Conservation (phyloP, 306 rosid genomes). For the Crotalaria pallida region DNA sequence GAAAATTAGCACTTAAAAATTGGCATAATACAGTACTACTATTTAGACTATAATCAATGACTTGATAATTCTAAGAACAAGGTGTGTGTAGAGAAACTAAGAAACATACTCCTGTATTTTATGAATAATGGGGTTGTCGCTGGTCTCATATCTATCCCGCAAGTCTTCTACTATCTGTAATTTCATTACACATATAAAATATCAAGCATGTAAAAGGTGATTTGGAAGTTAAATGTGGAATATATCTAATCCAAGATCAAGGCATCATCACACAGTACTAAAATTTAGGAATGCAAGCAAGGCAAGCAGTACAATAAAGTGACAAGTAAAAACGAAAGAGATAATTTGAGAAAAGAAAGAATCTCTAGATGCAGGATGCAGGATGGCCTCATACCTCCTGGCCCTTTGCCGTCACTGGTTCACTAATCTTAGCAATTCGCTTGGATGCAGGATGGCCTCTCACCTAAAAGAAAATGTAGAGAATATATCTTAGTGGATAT, state of each 20-base stretch:
- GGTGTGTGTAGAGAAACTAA: constrained; percentile 1
- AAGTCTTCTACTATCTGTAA: constrained; percentile 81
- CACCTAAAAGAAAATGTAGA: constrained; percentile 40
- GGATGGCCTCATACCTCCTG: constrained; percentile 82
- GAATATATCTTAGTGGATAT: constrained; percentile 9
- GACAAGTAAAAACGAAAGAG: not conserved
- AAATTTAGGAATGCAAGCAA: not conserved
- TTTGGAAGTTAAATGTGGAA: not conserved
- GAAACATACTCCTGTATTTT: constrained; percentile 79
- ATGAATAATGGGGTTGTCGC: constrained; percentile 70
- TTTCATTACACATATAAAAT: constrained; percentile 25
- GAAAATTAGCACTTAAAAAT: constrained; percentile 20
- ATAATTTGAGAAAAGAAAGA: not conserved
- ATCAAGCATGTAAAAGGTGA: constrained; percentile 7
- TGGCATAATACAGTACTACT: not conserved
- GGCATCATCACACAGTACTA: not conserved
- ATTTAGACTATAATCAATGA: constrained; percentile 9
- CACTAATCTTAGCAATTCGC: constrained; percentile 45
- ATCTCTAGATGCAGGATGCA: constrained; percentile 1
- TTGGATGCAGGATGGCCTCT: constrained; percentile 53
- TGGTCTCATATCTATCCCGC: constrained; percentile 73
- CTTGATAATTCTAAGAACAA: constrained; percentile 1
- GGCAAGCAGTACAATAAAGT: constrained; percentile 4
- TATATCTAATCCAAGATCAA: not conserved
- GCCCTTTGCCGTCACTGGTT: constrained; percentile 71